A percentile compares a stretch with the other conserved stretches of the same genome.
Evolutionary conservation across 805 yeast species (phyloP).

Genomic region (Barnettozyma pratensis): DNA sequence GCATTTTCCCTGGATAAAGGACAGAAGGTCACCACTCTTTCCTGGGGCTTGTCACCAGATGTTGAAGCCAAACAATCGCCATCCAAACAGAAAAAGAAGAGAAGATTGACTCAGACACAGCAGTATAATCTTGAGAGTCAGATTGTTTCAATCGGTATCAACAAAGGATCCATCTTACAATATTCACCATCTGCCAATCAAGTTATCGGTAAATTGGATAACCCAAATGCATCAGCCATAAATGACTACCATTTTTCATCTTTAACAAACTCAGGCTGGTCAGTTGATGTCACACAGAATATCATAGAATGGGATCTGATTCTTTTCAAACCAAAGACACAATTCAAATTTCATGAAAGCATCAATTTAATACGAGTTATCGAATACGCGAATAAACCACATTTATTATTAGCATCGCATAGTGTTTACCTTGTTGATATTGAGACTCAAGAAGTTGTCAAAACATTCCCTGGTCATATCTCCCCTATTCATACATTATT

Average conservation of each 20-base stretch:
- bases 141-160: constrained; percentile 56
- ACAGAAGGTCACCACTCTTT: constrained; percentile 40
- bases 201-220: constrained; percentile 45
- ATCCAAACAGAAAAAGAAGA: constrained; percentile 15
- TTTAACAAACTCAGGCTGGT: constrained; percentile 45
- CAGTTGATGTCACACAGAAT: constrained; percentile 53
- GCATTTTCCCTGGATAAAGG: constrained; percentile 52
- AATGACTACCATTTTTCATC: constrained; percentile 43
- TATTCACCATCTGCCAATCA: constrained; percentile 65
- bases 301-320: constrained; percentile 59
- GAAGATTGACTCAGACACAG: constrained; percentile 15
- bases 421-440: constrained; percentile 51
- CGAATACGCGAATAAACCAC: constrained; percentile 25
- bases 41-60: constrained; percentile 41
- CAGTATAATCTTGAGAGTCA: constrained; percentile 33
- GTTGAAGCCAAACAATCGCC: constrained; percentile 1
- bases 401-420: constrained; percentile 62
- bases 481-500: constrained; percentile 53
- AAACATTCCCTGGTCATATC: constrained; percentile 71
- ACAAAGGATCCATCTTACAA: constrained; percentile 56
- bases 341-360: constrained; percentile 34
- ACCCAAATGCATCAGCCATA: constrained; percentile 42
- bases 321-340: constrained; percentile 36
- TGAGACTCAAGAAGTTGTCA: constrained; percentile 33
- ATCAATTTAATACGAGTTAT: constrained; percentile 30